Conservation (phyloP, 2,329 filamentous ascomycete genomes). For the Phyllosticta citriasiana region DNA sequence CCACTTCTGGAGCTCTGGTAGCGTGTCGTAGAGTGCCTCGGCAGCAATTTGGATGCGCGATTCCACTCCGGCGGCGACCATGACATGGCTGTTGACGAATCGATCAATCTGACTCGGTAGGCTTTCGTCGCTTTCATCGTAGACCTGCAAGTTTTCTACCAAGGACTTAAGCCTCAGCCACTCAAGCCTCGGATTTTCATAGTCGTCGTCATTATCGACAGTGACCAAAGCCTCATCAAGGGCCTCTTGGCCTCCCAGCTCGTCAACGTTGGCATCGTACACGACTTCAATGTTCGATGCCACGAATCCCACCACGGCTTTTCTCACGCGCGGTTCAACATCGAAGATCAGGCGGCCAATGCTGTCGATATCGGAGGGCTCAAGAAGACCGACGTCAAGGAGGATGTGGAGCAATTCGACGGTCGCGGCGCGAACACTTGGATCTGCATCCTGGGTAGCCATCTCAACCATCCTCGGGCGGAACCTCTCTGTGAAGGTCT, state of each 20-base stretch:
- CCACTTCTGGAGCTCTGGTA: constrained; percentile 77
- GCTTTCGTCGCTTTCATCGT: constrained; percentile 60
- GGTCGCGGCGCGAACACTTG: constrained; percentile 66
- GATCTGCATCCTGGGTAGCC: constrained; percentile 74
- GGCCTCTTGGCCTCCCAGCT: constrained; percentile 69
- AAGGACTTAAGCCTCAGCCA: constrained; percentile 93
- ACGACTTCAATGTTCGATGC: constrained; percentile 75
- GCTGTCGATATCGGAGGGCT: constrained; percentile 82
- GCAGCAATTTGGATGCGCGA: constrained; percentile 80
- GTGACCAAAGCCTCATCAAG: constrained; percentile 65
- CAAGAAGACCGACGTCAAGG: constrained; percentile 73
- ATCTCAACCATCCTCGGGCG: constrained; percentile 83
- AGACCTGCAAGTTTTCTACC: constrained; percentile 70
- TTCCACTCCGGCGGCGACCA: constrained; percentile 58
- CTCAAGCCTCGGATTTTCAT: constrained; percentile 62
- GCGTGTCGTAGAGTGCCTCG: constrained; percentile 72
- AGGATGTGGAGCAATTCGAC: constrained; percentile 76
- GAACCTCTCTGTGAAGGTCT: constrained; percentile 90
- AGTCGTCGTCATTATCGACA: constrained; percentile 62
- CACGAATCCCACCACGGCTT: constrained; percentile 84
- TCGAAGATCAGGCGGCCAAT: constrained; percentile 87
- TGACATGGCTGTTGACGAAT: constrained; percentile 32
- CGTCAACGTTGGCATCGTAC: constrained; percentile 69
- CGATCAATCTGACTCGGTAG: constrained; percentile 40
- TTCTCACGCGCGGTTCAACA: constrained; percentile 71